These are phyloP conservation scores for Anaeramoeba flamelloides DNA, from an alignment of 78 protist genomes.

Conservation along the genomic window DNA sequence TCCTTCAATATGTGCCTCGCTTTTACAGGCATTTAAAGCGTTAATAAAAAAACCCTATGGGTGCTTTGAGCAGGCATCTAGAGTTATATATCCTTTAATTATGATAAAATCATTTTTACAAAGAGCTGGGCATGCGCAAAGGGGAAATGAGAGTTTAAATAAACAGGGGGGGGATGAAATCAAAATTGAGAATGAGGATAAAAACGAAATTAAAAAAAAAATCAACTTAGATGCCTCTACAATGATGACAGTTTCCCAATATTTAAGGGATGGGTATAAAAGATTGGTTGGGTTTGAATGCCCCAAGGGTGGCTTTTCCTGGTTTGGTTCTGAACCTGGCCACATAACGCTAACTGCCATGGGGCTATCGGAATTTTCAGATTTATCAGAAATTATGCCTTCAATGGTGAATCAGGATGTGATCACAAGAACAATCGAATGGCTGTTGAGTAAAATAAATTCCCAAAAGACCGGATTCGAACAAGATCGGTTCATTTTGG, in stretches of 20 bases:
- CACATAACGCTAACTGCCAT: slow-evolving; percentile 21
- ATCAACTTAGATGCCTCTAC: too few relatives aligned
- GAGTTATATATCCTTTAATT: slow-evolving; percentile 9
- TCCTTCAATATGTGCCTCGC: neutral
- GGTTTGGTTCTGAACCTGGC: slow-evolving; percentile 20
- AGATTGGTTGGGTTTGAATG: slow-evolving; percentile 16
- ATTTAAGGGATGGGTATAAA: slow-evolving; percentile 19
- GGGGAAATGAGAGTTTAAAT: too few relatives aligned
- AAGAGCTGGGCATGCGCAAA: too few relatives aligned
- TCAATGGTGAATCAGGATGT: slow-evolving; percentile 9
- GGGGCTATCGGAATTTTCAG: slow-evolving; percentile 17
- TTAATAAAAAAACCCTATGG: slow-evolving; percentile 13
- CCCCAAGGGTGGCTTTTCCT: slow-evolving; percentile 14
- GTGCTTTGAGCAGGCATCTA: slow-evolving; percentile 15
- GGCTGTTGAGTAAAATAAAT: slow-evolving; percentile 1
- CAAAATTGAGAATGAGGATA: too few relatives aligned
- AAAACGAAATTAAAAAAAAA: neutral
- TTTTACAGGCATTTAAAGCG: neutral
- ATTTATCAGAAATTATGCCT: slow-evolving; percentile 6
- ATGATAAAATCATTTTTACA: slow-evolving; percentile 7
- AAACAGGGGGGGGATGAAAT: too few relatives aligned
- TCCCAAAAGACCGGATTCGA: neutral
- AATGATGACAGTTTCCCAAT: too few relatives aligned
- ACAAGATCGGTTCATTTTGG: neutral
- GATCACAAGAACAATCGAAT: slow-evolving; percentile 8